Evolutionary conservation across 2,329 filamentous ascomycete species (phyloP), one percentile per base, ranked within the genome.

Genomic region (Dendrostoma leiphaemia): DNA sequence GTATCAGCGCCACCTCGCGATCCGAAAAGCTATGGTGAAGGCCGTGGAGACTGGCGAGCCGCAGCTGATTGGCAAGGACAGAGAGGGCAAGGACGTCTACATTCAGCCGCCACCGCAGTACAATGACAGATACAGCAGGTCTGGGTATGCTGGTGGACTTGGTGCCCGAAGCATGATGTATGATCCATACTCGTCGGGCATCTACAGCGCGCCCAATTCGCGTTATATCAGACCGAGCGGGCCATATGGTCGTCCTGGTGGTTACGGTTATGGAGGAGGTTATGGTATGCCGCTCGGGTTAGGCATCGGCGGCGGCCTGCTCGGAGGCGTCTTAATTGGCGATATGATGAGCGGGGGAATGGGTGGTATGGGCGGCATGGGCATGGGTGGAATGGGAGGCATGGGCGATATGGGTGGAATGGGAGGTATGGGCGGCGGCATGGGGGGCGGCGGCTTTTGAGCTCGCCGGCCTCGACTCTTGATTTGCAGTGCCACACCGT

Each of bases 41-140:
- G 81, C 81, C 1, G 69, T 77, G 56, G 63, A 78, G 59, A 83
- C 81, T 0, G 81, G 81, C 1, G 67, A 81, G 62, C 81, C 82
- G 13, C 81, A 84, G 58, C 70, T 77, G 12, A 60, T 85, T 0
- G 77, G 81, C 34, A 77, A 76, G 58, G 81, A 85, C 62, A 63
- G 64, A 10, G 66, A 81, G 29, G 80, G 81, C 2, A 71, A 73
- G 35, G 77, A 83, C 51, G 70, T 85, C n/a, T 86, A 81, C 64
- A 74, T 85, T 31, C 78, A 83, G 61, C 80, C 82, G 8, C 80
- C 81, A 2, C 67, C 68, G 24, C 72, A 48, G 4, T 35, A 37
- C 26, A 13, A 35, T 2, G 17, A 29, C 34, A 15, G 34, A 15
- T 23, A 17, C 9, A n/a, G 6, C 24, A n/a, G n/a, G n/a, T 46